Percentiles rank a stretch among this genome's conserved stretches.
These are phyloP conservation scores for Wickerhamomyces chaumierensis DNA, from an alignment of 805 yeast species.

Conservation along the genomic window DNA sequence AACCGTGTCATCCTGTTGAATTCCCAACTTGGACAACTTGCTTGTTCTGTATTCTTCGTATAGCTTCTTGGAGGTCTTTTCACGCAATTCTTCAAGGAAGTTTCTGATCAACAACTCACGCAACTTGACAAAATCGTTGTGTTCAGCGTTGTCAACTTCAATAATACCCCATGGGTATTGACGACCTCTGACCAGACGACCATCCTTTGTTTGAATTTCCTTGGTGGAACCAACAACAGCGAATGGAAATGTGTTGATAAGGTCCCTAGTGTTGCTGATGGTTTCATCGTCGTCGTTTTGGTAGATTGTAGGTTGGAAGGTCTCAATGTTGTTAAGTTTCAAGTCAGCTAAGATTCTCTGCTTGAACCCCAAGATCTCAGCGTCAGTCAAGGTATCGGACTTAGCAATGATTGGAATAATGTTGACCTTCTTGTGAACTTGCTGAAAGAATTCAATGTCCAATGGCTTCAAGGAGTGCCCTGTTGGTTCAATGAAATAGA, in stretches of 20 bases:
- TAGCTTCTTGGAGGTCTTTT: conserved; percentile 60
- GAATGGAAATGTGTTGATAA: conserved; percentile 71
- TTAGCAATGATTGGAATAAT: conserved; percentile 92
- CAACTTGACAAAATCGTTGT: conserved; percentile 82
- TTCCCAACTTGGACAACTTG: conserved; percentile 72
- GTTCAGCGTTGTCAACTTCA: conserved; percentile 90
- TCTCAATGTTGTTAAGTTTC: conserved; percentile 55
- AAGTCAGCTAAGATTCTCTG: conserved; percentile 69
- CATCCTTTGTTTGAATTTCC: conserved; percentile 58
- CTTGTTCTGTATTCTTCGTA: conserved; percentile 87
- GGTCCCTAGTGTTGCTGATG: conserved; percentile 46
- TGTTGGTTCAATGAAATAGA: conserved; percentile 94
- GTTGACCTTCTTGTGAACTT: conserved; percentile 83
- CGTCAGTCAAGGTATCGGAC: conserved; percentile 85
- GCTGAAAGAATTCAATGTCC: conserved; percentile 81
- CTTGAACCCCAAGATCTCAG: conserved; percentile 71
- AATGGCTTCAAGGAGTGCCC: conserved; percentile 87
- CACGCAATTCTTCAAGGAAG: conserved; percentile 89
- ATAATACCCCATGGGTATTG: conserved; percentile 94
- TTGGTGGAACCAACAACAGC: conserved; percentile 88
- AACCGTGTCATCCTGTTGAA: conserved; percentile 86
- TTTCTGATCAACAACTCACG: conserved; percentile 83
- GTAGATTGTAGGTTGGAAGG: conserved; percentile 68
- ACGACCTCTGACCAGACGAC: conserved; percentile 81
- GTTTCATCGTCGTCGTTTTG: conserved; percentile 49